Evolutionary conservation across 805 yeast species (phyloP).

Genomic region (Suhomyces sp.): DNA sequence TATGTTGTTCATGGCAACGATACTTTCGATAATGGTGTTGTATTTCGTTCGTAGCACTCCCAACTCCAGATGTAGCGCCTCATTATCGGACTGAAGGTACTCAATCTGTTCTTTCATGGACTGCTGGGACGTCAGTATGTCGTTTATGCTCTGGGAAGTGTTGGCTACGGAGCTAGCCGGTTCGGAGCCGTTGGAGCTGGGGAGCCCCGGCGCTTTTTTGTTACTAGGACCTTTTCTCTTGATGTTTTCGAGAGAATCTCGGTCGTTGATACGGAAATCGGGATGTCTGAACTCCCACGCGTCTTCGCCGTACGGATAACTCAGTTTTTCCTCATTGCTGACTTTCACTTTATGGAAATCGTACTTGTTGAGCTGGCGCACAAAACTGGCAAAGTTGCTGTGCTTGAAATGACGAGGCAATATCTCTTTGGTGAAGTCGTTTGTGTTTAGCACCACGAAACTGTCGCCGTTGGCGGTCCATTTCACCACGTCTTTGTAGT

Average conservation of each 20-base stretch:
- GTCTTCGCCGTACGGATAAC: constrained; percentile 63
- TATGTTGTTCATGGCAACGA: constrained; percentile 52
- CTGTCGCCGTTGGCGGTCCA: constrained; percentile 88
- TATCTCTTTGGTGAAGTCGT: constrained; percentile 83
- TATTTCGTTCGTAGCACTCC: constrained; percentile 53
- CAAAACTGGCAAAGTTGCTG: constrained; percentile 91
- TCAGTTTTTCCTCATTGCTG: constrained; percentile 55
- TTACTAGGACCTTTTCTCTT: constrained; percentile 73
- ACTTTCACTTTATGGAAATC: constrained; percentile 94
- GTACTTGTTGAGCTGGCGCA: constrained; percentile 91
- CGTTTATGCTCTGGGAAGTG: constrained; percentile 4
- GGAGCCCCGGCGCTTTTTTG: constrained; percentile 34
- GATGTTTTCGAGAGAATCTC: constrained; percentile 79
- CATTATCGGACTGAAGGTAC: constrained; percentile 30
- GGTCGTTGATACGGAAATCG: constrained; percentile 71
- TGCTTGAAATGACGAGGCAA: constrained; percentile 93
- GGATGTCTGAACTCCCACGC: constrained; percentile 97
- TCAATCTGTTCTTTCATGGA: constrained; percentile 31
- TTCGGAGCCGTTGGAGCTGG: constrained; percentile 1
- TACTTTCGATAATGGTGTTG: constrained; percentile 59
- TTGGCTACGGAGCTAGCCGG: constrained; percentile 1
- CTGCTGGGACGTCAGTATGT: constrained; percentile 5
- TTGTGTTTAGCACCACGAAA: constrained; percentile 86
- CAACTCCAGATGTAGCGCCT: constrained; percentile 29
- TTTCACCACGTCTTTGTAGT: constrained; percentile 69